phyloP scores from a whole-genome alignment of 129 eudicot species.

The Oenanthe sinensis region DNA sequence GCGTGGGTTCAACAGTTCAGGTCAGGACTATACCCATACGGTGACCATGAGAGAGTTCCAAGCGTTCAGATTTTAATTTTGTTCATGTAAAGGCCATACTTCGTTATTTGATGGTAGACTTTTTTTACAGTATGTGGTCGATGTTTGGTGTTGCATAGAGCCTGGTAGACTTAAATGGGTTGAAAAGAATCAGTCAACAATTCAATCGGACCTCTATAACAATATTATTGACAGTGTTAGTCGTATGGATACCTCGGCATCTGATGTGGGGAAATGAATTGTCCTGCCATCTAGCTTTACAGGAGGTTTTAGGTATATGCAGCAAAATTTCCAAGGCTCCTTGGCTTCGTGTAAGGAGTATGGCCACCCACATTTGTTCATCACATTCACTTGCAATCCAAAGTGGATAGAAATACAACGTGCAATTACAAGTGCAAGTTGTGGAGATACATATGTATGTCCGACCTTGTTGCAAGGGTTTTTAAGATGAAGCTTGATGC shows the following conservation, averaged over 20 bases:
- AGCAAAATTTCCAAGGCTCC: too few species aligned
- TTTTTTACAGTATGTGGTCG: constrained; percentile 18
- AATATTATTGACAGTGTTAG: background rate
- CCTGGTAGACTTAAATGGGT: background rate
- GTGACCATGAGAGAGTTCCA: constrained; percentile 14
- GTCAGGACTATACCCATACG: background rate
- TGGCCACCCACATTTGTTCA: background rate
- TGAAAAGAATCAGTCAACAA: background rate
- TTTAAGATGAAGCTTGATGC: background rate
- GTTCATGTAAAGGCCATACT: background rate
- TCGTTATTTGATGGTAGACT: background rate
- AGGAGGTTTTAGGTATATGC: too few species aligned
- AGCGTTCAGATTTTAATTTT: constrained; percentile 7
- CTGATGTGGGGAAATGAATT: too few species aligned
- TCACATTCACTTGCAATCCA: background rate
- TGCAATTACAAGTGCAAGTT: background rate
- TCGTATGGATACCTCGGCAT: background rate
- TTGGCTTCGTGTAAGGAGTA: background rate
- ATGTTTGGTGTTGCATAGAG: constrained; percentile 4
- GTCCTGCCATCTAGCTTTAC: too few species aligned
- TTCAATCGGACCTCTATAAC: background rate
- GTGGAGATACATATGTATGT: background rate
- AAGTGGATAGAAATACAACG: background rate
- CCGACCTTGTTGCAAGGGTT: background rate
- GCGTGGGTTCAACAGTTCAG: background rate